Base-by-base conservation (phyloP, 1,284 basidiomycete genomes). In the Microbotryomycetes sp. region DNA sequence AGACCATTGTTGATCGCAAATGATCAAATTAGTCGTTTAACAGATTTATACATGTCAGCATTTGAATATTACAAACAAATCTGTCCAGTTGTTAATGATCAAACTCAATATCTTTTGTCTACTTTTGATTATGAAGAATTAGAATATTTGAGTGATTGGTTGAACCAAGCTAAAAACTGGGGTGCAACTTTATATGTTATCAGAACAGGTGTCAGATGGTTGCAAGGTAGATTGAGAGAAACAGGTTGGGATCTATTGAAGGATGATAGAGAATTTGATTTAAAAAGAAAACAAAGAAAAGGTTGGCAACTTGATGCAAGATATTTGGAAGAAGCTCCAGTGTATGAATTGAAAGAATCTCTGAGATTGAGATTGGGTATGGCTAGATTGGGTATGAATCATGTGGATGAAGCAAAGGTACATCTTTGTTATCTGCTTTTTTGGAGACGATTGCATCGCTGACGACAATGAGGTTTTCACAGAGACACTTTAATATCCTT, bases 191-290 rank as follows among this genome's bases (percentile, higher is more conserved):
- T 92, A 14, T 78, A 83, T 15, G 82, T 84, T 0, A 85, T 96
- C 59, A 80, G 87, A 46, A 80, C 80, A 56, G 92, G 92, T 0
- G 86, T 84, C 54, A 78, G 94, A 51, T 97, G 93, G 93, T 76
- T 97, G 14, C 90, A 94, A 74, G 89, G 90, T 0, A 79, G 93
- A n/a, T 77, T 80, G 32, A 84, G 88, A 73, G 76, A 79, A 57
- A 81, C 79, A 59, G 85, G 86, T 59, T 96, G 92, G 91, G 89
- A 92, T 68, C 75, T 82, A 25, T 83, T 85, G 58, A 82, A 84
- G 42, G 94, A 96, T 73, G 92, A 97, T 74, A 79, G 92, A 58
- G 93, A 97, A 75, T 96, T 83, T 71, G 89, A 92, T 71, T 74
- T 81, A 2, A 76, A 78, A 14, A 81, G 79, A 6, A 69, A 57